These are phyloP conservation scores for Mucor indicus DNA, from an alignment of 371 early-diverging fungal species.

Conservation along the genomic window DNA sequence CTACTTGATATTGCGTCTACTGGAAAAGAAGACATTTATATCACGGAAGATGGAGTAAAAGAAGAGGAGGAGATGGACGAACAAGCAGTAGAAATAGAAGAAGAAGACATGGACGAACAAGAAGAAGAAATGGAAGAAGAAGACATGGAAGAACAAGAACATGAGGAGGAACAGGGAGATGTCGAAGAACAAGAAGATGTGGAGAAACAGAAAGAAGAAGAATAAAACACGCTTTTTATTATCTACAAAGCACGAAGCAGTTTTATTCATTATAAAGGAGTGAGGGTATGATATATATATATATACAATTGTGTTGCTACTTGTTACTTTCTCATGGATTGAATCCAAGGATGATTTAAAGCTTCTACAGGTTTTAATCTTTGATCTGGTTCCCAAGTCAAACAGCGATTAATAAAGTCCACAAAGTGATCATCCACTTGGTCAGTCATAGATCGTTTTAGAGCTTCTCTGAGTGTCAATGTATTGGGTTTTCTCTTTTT, in stretches of 20 bases:
- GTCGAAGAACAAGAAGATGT: too few species aligned
- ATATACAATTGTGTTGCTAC: too few species aligned
- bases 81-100: neutral
- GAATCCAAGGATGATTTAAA: constrained; percentile 68
- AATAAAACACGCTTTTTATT: too few species aligned
- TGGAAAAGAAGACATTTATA: constrained; percentile 11
- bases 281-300: neutral
- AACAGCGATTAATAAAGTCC: constrained; percentile 79
- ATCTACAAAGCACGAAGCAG: too few species aligned
- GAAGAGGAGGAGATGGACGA: neutral
- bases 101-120: neutral
- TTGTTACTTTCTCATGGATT: constrained; percentile 11
- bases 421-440: constrained; percentile 70
- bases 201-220: too few species aligned
- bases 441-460: constrained; percentile 39
- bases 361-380: constrained; percentile 83
- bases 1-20: constrained; percentile 27
- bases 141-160: too few species aligned
- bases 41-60: constrained; percentile 16
- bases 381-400: constrained; percentile 85
- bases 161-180: too few species aligned
- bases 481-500: constrained; percentile 74
- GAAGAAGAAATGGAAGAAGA: neutral
- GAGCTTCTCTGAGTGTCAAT: constrained; percentile 64
- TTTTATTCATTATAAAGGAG: too few species aligned